Conservation (phyloP, 331 rosid species). For the Erythrophleum ivorense region DNA sequence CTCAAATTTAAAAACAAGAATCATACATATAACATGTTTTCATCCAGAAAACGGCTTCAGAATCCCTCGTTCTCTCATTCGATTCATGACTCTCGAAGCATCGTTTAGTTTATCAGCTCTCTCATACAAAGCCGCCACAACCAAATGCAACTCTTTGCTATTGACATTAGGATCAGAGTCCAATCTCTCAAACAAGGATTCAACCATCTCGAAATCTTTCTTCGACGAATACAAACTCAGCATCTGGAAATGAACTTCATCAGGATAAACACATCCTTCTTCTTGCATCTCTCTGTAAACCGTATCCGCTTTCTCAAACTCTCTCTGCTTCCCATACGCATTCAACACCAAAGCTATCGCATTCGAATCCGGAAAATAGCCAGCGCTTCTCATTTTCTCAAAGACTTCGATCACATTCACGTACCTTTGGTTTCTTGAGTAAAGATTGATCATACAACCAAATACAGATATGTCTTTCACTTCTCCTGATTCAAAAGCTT, state of each 20-base stretch:
- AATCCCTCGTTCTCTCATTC: slow-evolving; percentile 49
- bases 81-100: slow-evolving; percentile 72
- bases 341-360: slow-evolving; percentile 80
- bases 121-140: slow-evolving; percentile 74
- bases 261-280: slow-evolving; percentile 72
- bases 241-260: slow-evolving; percentile 89
- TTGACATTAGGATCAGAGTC: slow-evolving; percentile 75
- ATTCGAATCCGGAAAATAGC: slow-evolving; percentile 82
- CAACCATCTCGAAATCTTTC: slow-evolving; percentile 63
- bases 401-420: slow-evolving; percentile 72
- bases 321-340: slow-evolving; percentile 78
- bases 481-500: slow-evolving; percentile 75
- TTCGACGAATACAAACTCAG: slow-evolving; percentile 72
- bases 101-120: slow-evolving; percentile 72
- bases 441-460: slow-evolving; percentile 72
- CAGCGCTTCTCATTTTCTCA: slow-evolving; percentile 78
- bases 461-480: slow-evolving; percentile 76
- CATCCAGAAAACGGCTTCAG: too few relatives aligned
- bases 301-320: slow-evolving; percentile 76
- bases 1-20: too few relatives aligned
- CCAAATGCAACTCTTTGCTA: slow-evolving; percentile 82
- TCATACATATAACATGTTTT: too few relatives aligned
- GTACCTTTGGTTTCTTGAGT: slow-evolving; percentile 67
- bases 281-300: slow-evolving; percentile 73
- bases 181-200: slow-evolving; percentile 65